A percentile compares a stretch with the other conserved stretches of the same genome.
These are phyloP conservation scores for Gossypium lobatum DNA, from an alignment of 441 rosid genomes.

Conservation along the genomic window DNA sequence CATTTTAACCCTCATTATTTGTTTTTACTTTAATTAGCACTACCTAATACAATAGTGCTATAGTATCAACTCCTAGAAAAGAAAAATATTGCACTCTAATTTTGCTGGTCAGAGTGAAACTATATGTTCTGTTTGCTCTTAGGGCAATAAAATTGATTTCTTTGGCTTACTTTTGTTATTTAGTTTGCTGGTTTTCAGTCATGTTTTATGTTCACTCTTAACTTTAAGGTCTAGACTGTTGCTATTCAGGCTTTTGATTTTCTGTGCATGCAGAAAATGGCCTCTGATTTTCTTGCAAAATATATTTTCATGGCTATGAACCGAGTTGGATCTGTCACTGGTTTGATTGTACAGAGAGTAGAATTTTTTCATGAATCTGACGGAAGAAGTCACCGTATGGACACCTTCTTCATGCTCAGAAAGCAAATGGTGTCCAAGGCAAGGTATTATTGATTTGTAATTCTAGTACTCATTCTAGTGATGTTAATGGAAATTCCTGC, in stretches of 20 bases:
- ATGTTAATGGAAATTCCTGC: neutral
- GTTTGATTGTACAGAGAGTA: constrained; percentile 87
- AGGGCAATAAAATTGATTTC: neutral
- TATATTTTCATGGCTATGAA: constrained; percentile 91
- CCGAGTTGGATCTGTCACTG: constrained; percentile 95
- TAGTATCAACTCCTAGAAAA: neutral
- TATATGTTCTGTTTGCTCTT: neutral
- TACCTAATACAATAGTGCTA: neutral
- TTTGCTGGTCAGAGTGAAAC: neutral
- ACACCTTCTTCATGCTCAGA: constrained; percentile 83
- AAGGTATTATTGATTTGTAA: constrained; percentile 40
- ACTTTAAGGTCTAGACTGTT: neutral
- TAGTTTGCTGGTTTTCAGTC: neutral
- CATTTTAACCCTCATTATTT: neutral
- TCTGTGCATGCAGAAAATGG: constrained; percentile 65
- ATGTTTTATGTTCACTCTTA: neutral
- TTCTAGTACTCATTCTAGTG: neutral
- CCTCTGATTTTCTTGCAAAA: constrained; percentile 74
- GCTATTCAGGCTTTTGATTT: neutral
- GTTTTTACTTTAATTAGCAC: neutral
- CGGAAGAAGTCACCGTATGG: constrained; percentile 95
- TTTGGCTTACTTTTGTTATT: neutral
- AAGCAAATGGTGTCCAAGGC: constrained; percentile 58
- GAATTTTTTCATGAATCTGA: constrained; percentile 77
- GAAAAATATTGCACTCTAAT: neutral